Percentiles rank a stretch among this genome's conserved stretches.
Evolutionary conservation across 2,329 filamentous ascomycete genomes (phyloP).

Genomic region (Pseudogymnoascus sp.): DNA sequence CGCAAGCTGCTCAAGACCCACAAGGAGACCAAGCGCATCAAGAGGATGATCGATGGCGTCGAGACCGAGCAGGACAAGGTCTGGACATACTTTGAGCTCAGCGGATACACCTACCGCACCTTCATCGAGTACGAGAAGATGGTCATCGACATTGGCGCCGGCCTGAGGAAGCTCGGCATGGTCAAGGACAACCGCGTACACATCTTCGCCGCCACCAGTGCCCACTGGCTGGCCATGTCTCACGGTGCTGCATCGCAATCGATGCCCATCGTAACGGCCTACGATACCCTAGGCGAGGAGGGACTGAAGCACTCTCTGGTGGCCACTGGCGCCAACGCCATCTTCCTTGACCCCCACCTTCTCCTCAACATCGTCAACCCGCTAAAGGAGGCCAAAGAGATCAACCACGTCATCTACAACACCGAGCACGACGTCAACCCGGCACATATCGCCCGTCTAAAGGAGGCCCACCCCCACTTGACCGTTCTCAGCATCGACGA

Average conservation of each 20-base stretch:
- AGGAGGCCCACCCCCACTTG: conserved; percentile 45
- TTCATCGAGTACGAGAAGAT: conserved; percentile 71
- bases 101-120: conserved; percentile 65
- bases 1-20: conserved; percentile 69
- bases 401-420: conserved; percentile 45
- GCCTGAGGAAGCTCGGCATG: conserved; percentile 64
- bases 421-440: conserved; percentile 41
- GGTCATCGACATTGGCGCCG: conserved; percentile 57
- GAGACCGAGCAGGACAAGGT: conserved; percentile 76
- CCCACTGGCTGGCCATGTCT: conserved; percentile 40
- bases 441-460: conserved; percentile 41
- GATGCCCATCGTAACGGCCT: conserved; percentile 84
- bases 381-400: conserved; percentile 45
- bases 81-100: conserved; percentile 82
- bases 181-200: conserved; percentile 61
- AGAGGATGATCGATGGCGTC: conserved; percentile 69
- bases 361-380: conserved; percentile 49
- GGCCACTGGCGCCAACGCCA: conserved; percentile 70
- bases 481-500: conserved; percentile 44
- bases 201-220: conserved; percentile 58
- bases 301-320: conserved; percentile 78
- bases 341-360: conserved; percentile 79
- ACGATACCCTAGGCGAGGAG: conserved; percentile 79
- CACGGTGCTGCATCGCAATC: conserved; percentile 64
- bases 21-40: conserved; percentile 58